Conservation (phyloP, 805 yeast genomes). For the Yarrowia yakushimensis region DNA sequence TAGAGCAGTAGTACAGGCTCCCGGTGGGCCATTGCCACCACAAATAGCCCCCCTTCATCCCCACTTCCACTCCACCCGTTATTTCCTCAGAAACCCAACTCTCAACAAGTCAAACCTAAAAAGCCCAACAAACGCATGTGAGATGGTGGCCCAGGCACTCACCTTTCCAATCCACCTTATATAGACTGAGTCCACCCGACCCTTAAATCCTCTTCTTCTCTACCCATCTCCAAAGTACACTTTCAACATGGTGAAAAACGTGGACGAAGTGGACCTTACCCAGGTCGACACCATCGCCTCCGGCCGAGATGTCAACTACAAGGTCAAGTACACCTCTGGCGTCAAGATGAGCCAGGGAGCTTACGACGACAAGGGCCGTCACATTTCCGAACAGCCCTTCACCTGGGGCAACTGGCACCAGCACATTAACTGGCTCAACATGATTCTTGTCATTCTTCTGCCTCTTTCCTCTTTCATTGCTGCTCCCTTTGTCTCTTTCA, state of each 20-base stretch:
- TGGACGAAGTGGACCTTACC: constrained; percentile 35
- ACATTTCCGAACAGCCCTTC: constrained; percentile 71
- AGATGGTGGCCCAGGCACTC: constrained; percentile 11
- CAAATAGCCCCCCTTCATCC: neutral
- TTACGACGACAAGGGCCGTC: constrained; percentile 37
- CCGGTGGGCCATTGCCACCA: neutral
- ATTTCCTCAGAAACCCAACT: neutral
- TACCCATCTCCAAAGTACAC: neutral
- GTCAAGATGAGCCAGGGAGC: constrained; percentile 28
- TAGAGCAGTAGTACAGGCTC: no score
- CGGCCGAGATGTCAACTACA: constrained; percentile 34
- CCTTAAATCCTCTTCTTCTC: neutral
- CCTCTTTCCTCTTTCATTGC: constrained; percentile 51
- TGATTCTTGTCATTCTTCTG: constrained; percentile 51
- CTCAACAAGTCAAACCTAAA: constrained; percentile 24
- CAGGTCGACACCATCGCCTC: constrained; percentile 39
- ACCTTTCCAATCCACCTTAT: neutral
- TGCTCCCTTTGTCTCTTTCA: constrained; percentile 47
- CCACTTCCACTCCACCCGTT: neutral
- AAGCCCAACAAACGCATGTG: constrained; percentile 24
- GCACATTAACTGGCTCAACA: constrained; percentile 73
- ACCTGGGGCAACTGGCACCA: constrained; percentile 67
- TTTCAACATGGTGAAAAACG: constrained; percentile 26
- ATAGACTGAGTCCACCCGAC: neutral
- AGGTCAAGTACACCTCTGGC: constrained; percentile 34